Evolutionary conservation across 352 stramenopile species (phyloP), one percentile per base, ranked within the genome.

Genomic region (Phytophthora macrochlamydospora): DNA sequence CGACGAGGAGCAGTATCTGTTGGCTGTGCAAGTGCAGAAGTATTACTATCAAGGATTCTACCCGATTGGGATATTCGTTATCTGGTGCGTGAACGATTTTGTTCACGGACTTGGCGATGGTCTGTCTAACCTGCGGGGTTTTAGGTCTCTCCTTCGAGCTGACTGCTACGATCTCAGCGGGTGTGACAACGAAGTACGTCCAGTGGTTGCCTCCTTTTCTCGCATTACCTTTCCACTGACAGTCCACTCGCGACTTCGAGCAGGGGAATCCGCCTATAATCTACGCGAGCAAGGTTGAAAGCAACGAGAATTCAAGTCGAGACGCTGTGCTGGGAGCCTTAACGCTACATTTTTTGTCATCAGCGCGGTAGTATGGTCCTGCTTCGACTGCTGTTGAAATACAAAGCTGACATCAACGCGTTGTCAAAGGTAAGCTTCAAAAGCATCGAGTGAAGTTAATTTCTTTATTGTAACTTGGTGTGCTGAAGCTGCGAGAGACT

Each of bases 21-120:
- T 91, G 7, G 75, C 75, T n/a, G 84, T 86, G 70, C 71, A 89
- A 60, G 87, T 89, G 69, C 80, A 85, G 30, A 73, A 75, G 60
- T 78, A 71, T 49, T 69, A 83, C 52, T 73, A 75, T 52, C 54
- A 69, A 4, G 51, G 69, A 8, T 49, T 76, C 13, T 75, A 71
- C 24, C 42, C 85, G 40, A 46, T 53, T 28, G 78, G 84, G 14
- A 52, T 89, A 2, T 85, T 79, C 62, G 51, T 83, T 11, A 77
- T 89, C 24, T 89, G 76, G 79, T 91, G 30, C 9, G 14, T 43
- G 18, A 24, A 24, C 18, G 18, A 24, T 24, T 24, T 24, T 24
- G 18, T 24, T 24, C 18, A 24, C 18, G 18, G 18, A 24, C 18
- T 24, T 24, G 18, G 18, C 0, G 18, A 24, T 24, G 18, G 18